Percentiles rank a stretch among this genome's conserved stretches.
Evolutionary conservation across 176 grass and related monocot species (phyloP).

Genomic region (Puya raimondii): DNA sequence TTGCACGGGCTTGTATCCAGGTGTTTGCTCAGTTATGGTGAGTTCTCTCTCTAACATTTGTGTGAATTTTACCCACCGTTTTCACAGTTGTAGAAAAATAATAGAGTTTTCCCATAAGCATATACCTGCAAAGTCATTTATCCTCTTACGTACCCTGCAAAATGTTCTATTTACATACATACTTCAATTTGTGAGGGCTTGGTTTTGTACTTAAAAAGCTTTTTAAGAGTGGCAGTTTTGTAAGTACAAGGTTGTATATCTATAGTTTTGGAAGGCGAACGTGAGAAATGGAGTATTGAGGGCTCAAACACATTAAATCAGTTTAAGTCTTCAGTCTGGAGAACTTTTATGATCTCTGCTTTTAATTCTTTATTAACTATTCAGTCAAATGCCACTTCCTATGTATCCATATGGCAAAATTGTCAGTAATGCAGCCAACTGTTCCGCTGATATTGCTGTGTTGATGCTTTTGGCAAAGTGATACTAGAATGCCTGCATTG

Average conservation of each 20-base stretch:
- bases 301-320: no score
- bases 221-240: not conserved
- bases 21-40: conserved; percentile 96
- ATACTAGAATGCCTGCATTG: not conserved
- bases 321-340: no score
- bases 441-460: not conserved
- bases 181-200: no score
- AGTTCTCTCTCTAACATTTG: conserved; percentile 12
- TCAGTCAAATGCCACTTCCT: not conserved
- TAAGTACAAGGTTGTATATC: no score
- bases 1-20: conserved; percentile 94
- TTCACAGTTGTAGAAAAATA: not conserved
- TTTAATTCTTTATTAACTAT: not conserved
- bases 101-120: no score
- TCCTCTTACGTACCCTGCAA: not conserved
- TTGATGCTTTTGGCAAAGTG: not conserved
- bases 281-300: no score
- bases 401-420: no score
- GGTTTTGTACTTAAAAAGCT: not conserved
- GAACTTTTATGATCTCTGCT: no score
- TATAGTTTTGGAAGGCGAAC: no score
- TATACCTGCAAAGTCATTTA: not conserved
- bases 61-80: no score
- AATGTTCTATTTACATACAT: no score
- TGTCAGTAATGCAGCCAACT: no score